These are phyloP conservation scores for Erysimum pusillum DNA, from an alignment of 441 rosid genomes.

Conservation along the genomic window DNA sequence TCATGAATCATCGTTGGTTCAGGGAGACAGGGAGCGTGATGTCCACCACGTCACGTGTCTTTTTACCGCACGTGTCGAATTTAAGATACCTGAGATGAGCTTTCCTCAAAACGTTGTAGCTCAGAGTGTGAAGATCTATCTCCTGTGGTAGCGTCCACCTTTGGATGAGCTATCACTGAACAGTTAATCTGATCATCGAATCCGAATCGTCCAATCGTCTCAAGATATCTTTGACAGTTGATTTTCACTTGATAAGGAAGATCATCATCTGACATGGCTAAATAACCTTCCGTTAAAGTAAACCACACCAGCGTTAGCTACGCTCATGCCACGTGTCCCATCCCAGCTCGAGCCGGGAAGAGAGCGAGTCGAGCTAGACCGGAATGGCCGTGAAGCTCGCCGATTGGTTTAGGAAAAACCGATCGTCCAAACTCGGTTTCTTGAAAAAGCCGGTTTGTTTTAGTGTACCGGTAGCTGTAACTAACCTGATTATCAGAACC, in stretches of 20 bases:
- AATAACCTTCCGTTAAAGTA: slow-evolving; percentile 70
- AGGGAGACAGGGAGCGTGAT: slow-evolving; percentile 43
- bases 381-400: slow-evolving; percentile 72
- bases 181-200: slow-evolving; percentile 61
- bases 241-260: slow-evolving; percentile 72
- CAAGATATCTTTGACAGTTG: slow-evolving; percentile 56
- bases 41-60: slow-evolving; percentile 56
- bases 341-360: slow-evolving; percentile 61
- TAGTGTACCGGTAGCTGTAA: slow-evolving; percentile 70
- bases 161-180: slow-evolving; percentile 78
- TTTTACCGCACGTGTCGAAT: slow-evolving; percentile 58
- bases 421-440: slow-evolving; percentile 62
- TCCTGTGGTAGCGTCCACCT: slow-evolving; percentile 68
- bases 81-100: slow-evolving; percentile 69
- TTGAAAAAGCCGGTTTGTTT: slow-evolving; percentile 65
- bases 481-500: slow-evolving; percentile 55
- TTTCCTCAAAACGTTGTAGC: slow-evolving; percentile 61
- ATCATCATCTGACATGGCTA: slow-evolving; percentile 86
- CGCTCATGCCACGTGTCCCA: slow-evolving; percentile 63
- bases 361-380: slow-evolving; percentile 73
- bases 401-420: slow-evolving; percentile 72
- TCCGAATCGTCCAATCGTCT: slow-evolving; percentile 62
- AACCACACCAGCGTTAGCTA: slow-evolving; percentile 75
- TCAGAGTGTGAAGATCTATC: slow-evolving; percentile 60
- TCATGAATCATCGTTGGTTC: slow-evolving; percentile 81